These are phyloP conservation scores for Trichoderma brevicompactum DNA, from an alignment of 2,329 filamentous ascomycete genomes.

Conservation along the genomic window DNA sequence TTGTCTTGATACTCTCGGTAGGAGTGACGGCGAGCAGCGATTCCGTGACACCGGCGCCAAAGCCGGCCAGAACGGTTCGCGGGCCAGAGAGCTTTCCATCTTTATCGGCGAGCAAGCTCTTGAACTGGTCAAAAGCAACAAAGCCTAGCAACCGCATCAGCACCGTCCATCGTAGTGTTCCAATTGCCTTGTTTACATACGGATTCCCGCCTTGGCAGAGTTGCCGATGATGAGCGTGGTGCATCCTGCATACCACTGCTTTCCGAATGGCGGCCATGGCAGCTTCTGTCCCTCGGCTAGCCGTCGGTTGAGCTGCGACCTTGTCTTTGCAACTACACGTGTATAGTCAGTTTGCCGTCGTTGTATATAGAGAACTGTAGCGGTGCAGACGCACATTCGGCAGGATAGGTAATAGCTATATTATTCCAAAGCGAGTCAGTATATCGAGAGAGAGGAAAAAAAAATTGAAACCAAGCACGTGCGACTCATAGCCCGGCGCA, in stretches of 20 bases:
- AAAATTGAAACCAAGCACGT: neutral
- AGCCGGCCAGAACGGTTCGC: constrained; percentile 88
- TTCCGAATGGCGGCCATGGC: constrained; percentile 91
- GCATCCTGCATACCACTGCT: constrained; percentile 96
- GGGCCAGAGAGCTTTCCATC: constrained; percentile 90
- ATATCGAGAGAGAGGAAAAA: neutral
- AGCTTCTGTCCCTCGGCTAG: constrained; percentile 83
- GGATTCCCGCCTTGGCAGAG: constrained; percentile 92
- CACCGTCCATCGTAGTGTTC: neutral
- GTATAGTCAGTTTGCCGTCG: constrained; percentile 15
- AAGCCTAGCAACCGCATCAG: constrained; percentile 54
- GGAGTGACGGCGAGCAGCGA: constrained; percentile 92
- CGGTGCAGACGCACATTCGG: constrained; percentile 70
- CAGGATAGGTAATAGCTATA: constrained; percentile 86
- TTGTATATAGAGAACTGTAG: neutral
- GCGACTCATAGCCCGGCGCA: constrained; percentile 17
- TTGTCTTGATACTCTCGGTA: constrained; percentile 98
- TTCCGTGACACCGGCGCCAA: constrained; percentile 93
- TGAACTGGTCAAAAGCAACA: constrained; percentile 95
- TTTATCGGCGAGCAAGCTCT: constrained; percentile 76
- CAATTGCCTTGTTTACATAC: constrained; percentile 55
- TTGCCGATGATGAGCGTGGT: constrained; percentile 97
- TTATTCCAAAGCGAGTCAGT: neutral
- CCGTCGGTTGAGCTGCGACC: constrained; percentile 87
- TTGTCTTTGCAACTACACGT: constrained; percentile 81